A percentile compares a stretch with the other conserved stretches of the same genome.
These are phyloP conservation scores for Mycena filopes DNA, from an alignment of 768 basidiomycete genomes.

Conservation along the genomic window DNA sequence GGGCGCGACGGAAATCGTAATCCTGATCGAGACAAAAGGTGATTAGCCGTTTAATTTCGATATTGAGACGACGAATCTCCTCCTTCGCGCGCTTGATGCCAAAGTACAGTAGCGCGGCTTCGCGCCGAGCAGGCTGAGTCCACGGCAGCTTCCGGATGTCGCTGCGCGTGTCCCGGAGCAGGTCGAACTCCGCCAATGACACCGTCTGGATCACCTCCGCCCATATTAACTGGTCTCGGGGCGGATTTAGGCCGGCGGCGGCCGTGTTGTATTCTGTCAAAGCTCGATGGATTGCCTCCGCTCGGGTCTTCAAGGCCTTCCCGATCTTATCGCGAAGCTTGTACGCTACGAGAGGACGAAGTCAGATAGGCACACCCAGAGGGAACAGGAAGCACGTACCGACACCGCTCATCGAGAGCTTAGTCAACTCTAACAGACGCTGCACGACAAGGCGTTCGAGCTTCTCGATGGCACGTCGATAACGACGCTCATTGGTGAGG, in stretches of 20 bases:
- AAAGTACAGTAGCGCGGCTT: neutral
- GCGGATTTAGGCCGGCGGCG: neutral
- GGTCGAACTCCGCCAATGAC: slow-evolving; percentile 9
- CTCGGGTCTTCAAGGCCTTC: slow-evolving; percentile 1
- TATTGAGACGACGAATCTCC: neutral
- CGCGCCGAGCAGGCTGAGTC: neutral
- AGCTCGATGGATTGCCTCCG: neutral
- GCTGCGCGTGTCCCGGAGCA: neutral
- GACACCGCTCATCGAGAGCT: slow-evolving; percentile 8
- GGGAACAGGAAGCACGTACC: slow-evolving; percentile 1
- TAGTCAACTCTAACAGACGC: slow-evolving; percentile 4
- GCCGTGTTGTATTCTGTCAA: neutral
- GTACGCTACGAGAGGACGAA: neutral
- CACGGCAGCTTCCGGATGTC: neutral
- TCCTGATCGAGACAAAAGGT: slow-evolving; percentile 10
- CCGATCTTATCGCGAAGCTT: slow-evolving; percentile 1
- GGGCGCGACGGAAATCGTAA: neutral
- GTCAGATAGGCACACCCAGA: neutral
- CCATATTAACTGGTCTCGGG: neutral
- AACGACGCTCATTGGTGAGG: neutral
- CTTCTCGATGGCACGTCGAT: neutral
- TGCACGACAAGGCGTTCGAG: neutral
- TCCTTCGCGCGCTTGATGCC: slow-evolving; percentile 5
- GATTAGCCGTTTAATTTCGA: neutral
- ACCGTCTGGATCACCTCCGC: neutral